phyloP scores from a whole-genome alignment of 2,329 filamentous ascomycete genomes.

The Aspergillus sp. region DNA sequence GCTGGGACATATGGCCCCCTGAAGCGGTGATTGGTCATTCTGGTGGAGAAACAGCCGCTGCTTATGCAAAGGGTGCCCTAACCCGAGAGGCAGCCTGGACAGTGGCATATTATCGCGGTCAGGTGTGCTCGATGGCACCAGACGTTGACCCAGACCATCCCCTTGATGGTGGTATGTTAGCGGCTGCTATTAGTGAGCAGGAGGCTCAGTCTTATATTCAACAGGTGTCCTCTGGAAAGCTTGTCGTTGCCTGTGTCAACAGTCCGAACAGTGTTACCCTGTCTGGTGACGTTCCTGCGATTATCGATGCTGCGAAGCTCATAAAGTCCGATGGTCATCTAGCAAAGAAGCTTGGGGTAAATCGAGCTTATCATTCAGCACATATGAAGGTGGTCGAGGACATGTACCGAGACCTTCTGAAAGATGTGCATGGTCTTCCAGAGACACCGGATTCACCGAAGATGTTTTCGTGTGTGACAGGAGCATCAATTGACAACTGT shows the following conservation, averaged over 20 bases:
- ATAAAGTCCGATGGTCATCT: slow-evolving; percentile 4
- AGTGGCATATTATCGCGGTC: slow-evolving; percentile 14
- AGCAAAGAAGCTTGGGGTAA: slow-evolving; percentile 12
- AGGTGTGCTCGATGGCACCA: slow-evolving; percentile 1
- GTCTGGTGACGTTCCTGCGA: slow-evolving; percentile 15
- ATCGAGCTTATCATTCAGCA: slow-evolving; percentile 22
- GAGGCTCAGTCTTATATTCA: too few species aligned
- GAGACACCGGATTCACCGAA: not conserved
- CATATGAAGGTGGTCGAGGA: slow-evolving; percentile 1
- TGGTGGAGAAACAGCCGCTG: slow-evolving; percentile 44
- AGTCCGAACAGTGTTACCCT: slow-evolving; percentile 18
- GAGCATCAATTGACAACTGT: not conserved
- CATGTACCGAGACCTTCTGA: not conserved
- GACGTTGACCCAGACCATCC: too few species aligned
- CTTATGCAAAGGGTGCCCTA: slow-evolving; percentile 37
- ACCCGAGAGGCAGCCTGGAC: not conserved
- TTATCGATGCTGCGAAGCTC: not conserved
- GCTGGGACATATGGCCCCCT: slow-evolving; percentile 25
- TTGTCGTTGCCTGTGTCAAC: slow-evolving; percentile 23
- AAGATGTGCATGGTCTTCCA: too few species aligned
- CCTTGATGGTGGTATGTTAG: not conserved
- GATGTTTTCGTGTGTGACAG: not conserved
- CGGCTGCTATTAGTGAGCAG: not conserved
- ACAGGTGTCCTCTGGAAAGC: slow-evolving; percentile 12
- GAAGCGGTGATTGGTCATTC: slow-evolving; percentile 32